These are phyloP conservation scores for Coemansia sp. DNA, from an alignment of 192 early-diverging fungal genomes.

Conservation along the genomic window DNA sequence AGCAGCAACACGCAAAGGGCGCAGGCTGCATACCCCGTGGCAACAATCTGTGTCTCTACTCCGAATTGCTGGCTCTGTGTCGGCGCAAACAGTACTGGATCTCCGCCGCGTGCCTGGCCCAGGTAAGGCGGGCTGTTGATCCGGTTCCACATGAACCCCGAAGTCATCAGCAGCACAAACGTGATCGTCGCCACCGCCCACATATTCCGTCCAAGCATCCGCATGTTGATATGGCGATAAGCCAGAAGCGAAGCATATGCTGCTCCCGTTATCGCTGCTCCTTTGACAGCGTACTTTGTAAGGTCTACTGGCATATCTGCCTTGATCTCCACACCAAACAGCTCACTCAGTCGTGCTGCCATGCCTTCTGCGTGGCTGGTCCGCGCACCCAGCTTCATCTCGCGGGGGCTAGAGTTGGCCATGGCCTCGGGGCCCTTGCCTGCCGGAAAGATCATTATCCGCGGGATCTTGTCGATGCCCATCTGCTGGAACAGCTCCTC, in stretches of 20 bases:
- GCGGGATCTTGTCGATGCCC: constrained; percentile 48
- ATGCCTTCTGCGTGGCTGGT: constrained; percentile 25
- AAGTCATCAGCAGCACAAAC: constrained; percentile 54
- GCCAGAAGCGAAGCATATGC: constrained; percentile 16
- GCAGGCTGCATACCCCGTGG: constrained; percentile 40
- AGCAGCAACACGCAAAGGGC: constrained; percentile 48
- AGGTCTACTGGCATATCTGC: constrained; percentile 36
- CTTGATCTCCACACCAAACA: constrained; percentile 32
- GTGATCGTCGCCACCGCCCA: constrained; percentile 33
- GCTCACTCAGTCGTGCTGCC: constrained; percentile 35
- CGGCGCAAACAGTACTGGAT: constrained; percentile 42
- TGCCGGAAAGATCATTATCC: constrained; percentile 47
- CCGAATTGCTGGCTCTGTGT: constrained; percentile 46
- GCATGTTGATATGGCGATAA: constrained; percentile 26
- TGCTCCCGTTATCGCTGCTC: constrained; percentile 6
- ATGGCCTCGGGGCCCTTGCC: constrained; percentile 27
- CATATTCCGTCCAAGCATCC: constrained; percentile 31
- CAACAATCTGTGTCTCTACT: constrained; percentile 54
- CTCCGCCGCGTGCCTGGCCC: constrained; percentile 37
- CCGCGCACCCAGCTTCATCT: constrained; percentile 25
- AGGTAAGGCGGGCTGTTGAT: constrained; percentile 50
- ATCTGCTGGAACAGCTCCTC: constrained; percentile 49
- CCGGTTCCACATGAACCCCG: constrained; percentile 54
- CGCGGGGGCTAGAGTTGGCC: constrained; percentile 36
- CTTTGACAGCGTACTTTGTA: constrained; percentile 19